Percentiles rank a stretch among this genome's conserved stretches.
Conservation (phyloP, 31 red algal genomes). For the Odonthalia washingtoniensis region DNA sequence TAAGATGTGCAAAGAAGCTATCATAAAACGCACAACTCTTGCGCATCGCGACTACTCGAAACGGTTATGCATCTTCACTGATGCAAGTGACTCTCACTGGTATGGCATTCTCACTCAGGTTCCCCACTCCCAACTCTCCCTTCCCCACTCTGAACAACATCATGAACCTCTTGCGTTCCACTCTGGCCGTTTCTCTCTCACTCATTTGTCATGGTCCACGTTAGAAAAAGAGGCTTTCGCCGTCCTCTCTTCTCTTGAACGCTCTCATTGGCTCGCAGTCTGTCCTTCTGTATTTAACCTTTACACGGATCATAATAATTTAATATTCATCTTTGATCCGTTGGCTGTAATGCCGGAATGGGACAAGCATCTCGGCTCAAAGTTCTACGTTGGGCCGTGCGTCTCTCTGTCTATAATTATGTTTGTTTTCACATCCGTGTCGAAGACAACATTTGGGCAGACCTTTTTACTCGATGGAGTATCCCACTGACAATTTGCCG, state of each 20-base stretch:
- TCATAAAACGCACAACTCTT: neutral
- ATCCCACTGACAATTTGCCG: too few species aligned
- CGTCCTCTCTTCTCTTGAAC: conserved; percentile 1
- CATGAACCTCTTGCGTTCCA: too few species aligned
- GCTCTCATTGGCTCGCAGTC: neutral
- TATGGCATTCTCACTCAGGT: neutral
- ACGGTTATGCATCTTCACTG: conserved; percentile 19
- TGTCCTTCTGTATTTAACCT: neutral
- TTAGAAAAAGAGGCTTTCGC: conserved; percentile 33
- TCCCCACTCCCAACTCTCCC: neutral
- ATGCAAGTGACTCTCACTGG: too few species aligned
- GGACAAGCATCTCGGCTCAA: neutral
- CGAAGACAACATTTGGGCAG: conserved; percentile 20
- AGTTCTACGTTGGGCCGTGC: neutral
- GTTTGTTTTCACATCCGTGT: neutral
- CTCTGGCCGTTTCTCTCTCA: neutral
- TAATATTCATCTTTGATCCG: neutral
- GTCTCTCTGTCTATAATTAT: conserved; percentile 1
- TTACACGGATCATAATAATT: conserved; percentile 30
- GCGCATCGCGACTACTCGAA: neutral
- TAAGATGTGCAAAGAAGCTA: neutral
- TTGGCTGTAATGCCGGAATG: neutral
- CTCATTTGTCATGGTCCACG: neutral
- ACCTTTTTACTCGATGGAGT: conserved; percentile 20
- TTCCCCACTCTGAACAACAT: neutral